Evolutionary conservation across 371 early-diverging fungal species (phyloP).

Genomic region (Zopfochytrium polystomum): DNA sequence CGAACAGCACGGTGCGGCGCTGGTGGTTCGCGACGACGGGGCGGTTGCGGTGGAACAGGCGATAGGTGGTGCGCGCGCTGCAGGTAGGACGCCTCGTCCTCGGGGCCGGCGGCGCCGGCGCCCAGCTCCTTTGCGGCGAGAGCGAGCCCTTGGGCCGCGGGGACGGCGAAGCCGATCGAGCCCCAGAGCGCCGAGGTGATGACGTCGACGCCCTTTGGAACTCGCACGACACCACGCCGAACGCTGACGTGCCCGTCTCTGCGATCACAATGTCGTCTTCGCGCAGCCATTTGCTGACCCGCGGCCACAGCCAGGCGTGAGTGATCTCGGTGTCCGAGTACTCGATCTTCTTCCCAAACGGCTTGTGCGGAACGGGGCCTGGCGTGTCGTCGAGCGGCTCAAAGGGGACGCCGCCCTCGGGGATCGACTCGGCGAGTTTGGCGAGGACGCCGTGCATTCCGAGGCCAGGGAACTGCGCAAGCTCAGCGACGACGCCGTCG

Average conservation of each 20-base stretch:
- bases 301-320: slow-evolving; percentile 49
- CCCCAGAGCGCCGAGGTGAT: neutral
- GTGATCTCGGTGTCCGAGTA: slow-evolving; percentile 24
- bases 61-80: neutral
- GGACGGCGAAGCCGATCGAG: neutral
- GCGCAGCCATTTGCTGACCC: slow-evolving; percentile 34
- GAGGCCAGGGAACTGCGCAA: slow-evolving; percentile 42
- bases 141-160: neutral
- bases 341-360: slow-evolving; percentile 23
- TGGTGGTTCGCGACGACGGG: slow-evolving; percentile 27
- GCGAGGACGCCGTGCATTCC: slow-evolving; percentile 37
- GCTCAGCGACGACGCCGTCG: slow-evolving; percentile 33
- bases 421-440: slow-evolving; percentile 18
- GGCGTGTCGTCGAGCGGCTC: slow-evolving; percentile 14
- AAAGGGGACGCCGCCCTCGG: neutral
- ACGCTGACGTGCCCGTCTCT: slow-evolving; percentile 54
- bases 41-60: slow-evolving; percentile 1
- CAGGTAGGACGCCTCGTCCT: neutral
- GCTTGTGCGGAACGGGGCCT: slow-evolving; percentile 22
- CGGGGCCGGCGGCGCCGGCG: slow-evolving; percentile 2
- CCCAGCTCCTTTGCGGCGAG: neutral
- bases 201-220: neutral
- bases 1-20: slow-evolving; percentile 44
- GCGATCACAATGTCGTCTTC: slow-evolving; percentile 42
- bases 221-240: slow-evolving; percentile 28